phyloP scores from a whole-genome alignment of 2,329 filamentous ascomycete genomes.

The Colletotrichum navitas region DNA sequence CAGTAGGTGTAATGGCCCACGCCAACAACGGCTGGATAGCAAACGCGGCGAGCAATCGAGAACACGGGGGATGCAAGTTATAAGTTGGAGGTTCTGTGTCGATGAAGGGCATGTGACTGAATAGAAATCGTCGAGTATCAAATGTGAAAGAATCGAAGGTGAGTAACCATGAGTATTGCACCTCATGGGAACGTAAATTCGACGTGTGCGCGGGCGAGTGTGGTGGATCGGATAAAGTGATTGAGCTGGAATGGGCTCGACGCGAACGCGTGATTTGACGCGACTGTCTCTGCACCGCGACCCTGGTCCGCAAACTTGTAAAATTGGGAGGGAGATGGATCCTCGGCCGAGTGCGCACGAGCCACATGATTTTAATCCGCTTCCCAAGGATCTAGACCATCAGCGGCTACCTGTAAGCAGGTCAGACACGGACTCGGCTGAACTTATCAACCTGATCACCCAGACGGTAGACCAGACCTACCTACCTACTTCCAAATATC shows the following conservation, averaged over 20 bases:
- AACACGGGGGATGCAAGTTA: neutral
- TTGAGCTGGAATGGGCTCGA: slow-evolving; percentile 16
- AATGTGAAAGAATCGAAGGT: neutral
- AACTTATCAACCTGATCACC: neutral
- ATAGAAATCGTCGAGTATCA: neutral
- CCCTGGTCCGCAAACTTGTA: neutral
- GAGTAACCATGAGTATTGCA: slow-evolving; percentile 7
- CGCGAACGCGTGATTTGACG: slow-evolving; percentile 30
- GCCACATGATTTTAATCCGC: neutral
- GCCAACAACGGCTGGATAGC: neutral
- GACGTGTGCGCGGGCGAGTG: neutral
- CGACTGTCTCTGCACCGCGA: slow-evolving; percentile 15
- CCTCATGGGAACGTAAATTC: slow-evolving; percentile 2
- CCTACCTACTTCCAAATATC: too few species aligned
- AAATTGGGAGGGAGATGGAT: neutral
- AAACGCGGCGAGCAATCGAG: slow-evolving; percentile 5
- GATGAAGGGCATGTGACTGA: neutral
- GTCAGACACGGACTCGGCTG: neutral
- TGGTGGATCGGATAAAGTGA: slow-evolving; percentile 22
- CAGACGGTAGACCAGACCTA: too few species aligned
- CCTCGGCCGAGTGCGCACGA: slow-evolving; percentile 33
- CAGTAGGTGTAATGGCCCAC: slow-evolving; percentile 7
- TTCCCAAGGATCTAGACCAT: neutral
- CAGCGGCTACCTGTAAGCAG: neutral
- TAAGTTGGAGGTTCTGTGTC: neutral